Evolutionary conservation across 495 filamentous ascomycete genomes (phyloP), one percentile per base, ranked within the genome.

Genomic region (Hypoxylon lenormandii): DNA sequence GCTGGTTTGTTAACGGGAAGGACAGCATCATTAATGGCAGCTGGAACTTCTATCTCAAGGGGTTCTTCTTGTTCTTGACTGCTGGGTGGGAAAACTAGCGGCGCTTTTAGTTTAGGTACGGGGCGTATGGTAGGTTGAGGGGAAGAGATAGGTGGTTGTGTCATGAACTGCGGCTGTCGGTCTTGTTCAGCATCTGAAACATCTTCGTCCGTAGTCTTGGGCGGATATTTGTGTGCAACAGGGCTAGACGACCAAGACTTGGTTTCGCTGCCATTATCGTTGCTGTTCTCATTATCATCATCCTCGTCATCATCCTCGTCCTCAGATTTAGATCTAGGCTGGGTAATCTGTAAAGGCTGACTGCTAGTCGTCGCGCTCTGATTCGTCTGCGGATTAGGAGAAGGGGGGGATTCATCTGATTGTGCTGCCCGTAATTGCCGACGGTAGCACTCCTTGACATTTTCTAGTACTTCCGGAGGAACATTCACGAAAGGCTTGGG

Each of bases 1-100:
- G 66, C 67, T 10, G 49, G 48, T 36, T 52, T 73, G 49, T 74
- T 72, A 15, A 66, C 54, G 1, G 73, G 50, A 6, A 67, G 57
- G 6, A 74, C 36, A 19, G 38, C 40, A 33, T 82, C 76, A 16
- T 74, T 77, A 12, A 87, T 76, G 4, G 84, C 81, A 52, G 77
- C 76, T 21, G 86, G 87, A 4, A 85, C 74, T 71, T 81, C 79
- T 12, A 84, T 70, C 45, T 88, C 85, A 72, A 89, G 80, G n/a
- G 81, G 80, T 2, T 80, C 80, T 7, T 88, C 87, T 13, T 81
- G 80, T 5, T 60, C 66, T 38, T 75, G 76, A 33, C 71, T 76
- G 52, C 78, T 82, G 4, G 69, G 69, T 18, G 76, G 72, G 21
- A 80, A 74, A 0, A 69, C 23, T 6, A 13, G 21, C 0, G 71